Percentiles rank a stretch among this genome's conserved stretches.
phyloP scores from a whole-genome alignment of 768 basidiomycete genomes.

The Pleurotus tuber-regium region DNA sequence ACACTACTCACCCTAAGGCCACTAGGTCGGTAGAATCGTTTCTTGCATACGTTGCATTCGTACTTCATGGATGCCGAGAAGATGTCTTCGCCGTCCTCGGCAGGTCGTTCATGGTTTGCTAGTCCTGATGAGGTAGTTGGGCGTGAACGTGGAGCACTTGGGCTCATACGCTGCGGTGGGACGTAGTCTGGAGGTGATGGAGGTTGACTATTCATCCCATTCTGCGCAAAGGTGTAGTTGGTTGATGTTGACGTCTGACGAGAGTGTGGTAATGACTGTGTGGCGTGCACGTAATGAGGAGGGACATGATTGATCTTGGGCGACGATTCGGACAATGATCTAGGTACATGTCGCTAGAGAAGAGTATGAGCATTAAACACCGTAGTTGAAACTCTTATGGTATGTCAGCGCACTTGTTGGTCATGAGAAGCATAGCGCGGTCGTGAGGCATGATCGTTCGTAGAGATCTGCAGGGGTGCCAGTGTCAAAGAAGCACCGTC shows the following conservation, averaged over 20 bases:
- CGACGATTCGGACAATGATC: conserved; percentile 7
- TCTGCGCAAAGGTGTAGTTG: conserved; percentile 1
- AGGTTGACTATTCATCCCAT: neutral
- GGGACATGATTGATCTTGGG: neutral
- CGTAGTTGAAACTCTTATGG: too few relatives aligned
- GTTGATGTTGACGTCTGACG: neutral
- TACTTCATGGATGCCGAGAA: conserved; percentile 45
- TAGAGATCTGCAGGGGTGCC: conserved; percentile 8
- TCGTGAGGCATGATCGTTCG: conserved; percentile 8
- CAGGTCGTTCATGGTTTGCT: conserved; percentile 12
- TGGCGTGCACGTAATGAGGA: neutral
- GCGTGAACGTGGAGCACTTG: conserved; percentile 1
- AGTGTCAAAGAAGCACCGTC: conserved; percentile 6
- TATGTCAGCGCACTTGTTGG: conserved; percentile 1
- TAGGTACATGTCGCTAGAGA: conserved; percentile 3
- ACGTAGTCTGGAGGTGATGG: neutral
- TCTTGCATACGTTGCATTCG: conserved; percentile 76
- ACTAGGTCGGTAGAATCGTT: conserved; percentile 79
- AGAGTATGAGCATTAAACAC: too few relatives aligned
- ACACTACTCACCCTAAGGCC: conserved; percentile 63
- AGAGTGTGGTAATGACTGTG: conserved; percentile 9
- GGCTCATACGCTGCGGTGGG: neutral
- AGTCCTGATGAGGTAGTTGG: conserved; percentile 5
- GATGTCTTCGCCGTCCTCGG: conserved; percentile 11
- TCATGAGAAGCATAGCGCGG: conserved; percentile 8